phyloP scores from a whole-genome alignment of 306 rosid species.

The Astragalus glycyphyllos region DNA sequence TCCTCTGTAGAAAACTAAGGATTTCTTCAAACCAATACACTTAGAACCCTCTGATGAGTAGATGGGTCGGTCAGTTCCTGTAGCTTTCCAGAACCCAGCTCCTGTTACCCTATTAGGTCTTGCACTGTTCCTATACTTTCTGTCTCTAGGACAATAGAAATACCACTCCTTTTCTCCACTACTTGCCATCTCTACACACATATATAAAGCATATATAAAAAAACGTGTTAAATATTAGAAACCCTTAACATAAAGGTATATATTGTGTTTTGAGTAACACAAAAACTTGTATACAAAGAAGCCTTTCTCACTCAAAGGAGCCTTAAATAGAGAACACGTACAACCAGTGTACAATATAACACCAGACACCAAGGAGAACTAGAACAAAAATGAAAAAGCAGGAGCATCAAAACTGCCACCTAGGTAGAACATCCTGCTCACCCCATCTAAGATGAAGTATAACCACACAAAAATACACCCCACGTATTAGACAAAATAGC shows the following conservation, averaged over 20 bases:
- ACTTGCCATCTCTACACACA: constrained; percentile 65
- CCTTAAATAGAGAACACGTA: no score
- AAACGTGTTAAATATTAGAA: neutral
- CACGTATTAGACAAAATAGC: no score
- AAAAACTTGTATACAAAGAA: no score
- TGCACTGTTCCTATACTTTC: constrained; percentile 83
- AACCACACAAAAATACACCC: no score
- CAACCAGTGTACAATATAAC: no score
- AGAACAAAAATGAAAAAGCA: no score
- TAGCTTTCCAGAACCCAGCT: constrained; percentile 95
- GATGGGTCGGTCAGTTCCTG: constrained; percentile 85
- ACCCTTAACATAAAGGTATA: neutral
- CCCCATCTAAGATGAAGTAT: no score
- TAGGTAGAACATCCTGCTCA: no score
- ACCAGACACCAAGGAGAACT: no score
- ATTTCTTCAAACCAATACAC: constrained; percentile 89
- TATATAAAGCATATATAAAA: neutral
- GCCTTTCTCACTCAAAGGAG: no score
- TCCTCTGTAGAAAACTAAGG: constrained; percentile 86
- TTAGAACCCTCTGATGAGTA: constrained; percentile 76
- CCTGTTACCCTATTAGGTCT: constrained; percentile 86
- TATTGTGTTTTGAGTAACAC: no score
- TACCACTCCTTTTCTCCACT: constrained; percentile 94
- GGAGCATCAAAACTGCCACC: no score
- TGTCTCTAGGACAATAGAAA: constrained; percentile 88